Base-by-base conservation (phyloP, 2,329 filamentous ascomycete genomes). In the Talaromyces marneffei region DNA sequence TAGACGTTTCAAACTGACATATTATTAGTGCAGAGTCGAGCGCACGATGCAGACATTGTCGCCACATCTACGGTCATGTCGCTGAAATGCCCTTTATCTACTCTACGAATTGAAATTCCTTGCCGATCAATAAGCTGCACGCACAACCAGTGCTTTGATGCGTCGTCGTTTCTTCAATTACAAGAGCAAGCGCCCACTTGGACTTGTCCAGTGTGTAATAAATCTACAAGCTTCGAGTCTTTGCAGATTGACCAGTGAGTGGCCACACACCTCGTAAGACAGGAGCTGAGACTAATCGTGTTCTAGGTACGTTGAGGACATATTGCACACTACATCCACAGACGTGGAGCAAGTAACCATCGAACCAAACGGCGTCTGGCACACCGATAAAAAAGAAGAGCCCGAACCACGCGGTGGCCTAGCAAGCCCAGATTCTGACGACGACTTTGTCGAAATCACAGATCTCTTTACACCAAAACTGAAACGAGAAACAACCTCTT, bases 181-280 rank as follows among this genome's bases (percentile, higher is more conserved):
- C 93, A 97, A 72, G 92, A 97, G 72, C 94, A 99, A 78, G 93
- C 91, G 0, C 94, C 94, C 0, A 95, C 94, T 18, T 99, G 94
- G 94, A 82, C 87, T n/a, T 99, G 94, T 70, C 94, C 94, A 0
- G 88, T 97, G 23, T 99, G 94, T 79, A 93, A 88, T 75, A 95
- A 92, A 70, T 77, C 85, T 0, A 87, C 92, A 1, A 85, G 87
- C 0, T 99, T 91, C 73, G 89, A 93, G 56, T 87, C 85, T 53
- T 78, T 99, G 25, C 91, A 91, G 10, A 86, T 97, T 31, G 94
- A 99, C 67, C 89, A 94, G 85, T 94, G 80, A 76, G 86, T 78
- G 35, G 23, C 14, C 10, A 4, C 18, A 9, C 29, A 25, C 31
- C 4, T 57, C 27, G 50, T 14, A 10, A 18, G 12, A 14, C 4